Percentiles rank a stretch among this genome's conserved stretches.
phyloP scores from a whole-genome alignment of 257 asterid genomes.

The Ilex asprella region DNA sequence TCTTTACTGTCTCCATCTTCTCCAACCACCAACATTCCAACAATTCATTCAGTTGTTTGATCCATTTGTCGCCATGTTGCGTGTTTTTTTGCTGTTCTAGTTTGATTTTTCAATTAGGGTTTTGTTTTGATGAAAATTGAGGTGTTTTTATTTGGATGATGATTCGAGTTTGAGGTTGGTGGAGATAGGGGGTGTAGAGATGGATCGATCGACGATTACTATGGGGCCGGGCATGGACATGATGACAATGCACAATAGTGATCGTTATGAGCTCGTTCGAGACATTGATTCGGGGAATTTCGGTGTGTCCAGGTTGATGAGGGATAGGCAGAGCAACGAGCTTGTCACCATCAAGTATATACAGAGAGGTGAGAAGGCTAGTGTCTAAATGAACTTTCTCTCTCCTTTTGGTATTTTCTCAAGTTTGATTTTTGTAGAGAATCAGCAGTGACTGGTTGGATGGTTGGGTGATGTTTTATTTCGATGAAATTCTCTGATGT shows the following conservation, averaged over 20 bases:
- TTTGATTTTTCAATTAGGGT: no score
- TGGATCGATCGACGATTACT: constrained; percentile 60
- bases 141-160: constrained; percentile 2
- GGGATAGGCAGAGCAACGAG: constrained; percentile 74
- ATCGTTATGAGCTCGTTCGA: constrained; percentile 78
- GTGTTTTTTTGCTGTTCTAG: neutral
- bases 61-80: constrained; percentile 35
- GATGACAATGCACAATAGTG: constrained; percentile 91
- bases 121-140: neutral
- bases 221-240: constrained; percentile 75
- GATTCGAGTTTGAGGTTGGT: constrained; percentile 4
- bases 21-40: constrained; percentile 18
- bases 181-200: constrained; percentile 1
- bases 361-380: constrained; percentile 96
- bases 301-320: constrained; percentile 94
- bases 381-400: neutral
- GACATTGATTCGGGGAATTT: constrained; percentile 97
- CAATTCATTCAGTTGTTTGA: constrained; percentile 16
- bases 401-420: no score
- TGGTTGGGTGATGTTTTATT: no score
- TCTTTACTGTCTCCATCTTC: constrained; percentile 18
- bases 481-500: no score
- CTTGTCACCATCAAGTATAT: constrained; percentile 98
- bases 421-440: no score
- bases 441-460: no score